phyloP scores from a whole-genome alignment of 2,329 filamentous ascomycete genomes.

The Davidsoniella eucalypti region DNA sequence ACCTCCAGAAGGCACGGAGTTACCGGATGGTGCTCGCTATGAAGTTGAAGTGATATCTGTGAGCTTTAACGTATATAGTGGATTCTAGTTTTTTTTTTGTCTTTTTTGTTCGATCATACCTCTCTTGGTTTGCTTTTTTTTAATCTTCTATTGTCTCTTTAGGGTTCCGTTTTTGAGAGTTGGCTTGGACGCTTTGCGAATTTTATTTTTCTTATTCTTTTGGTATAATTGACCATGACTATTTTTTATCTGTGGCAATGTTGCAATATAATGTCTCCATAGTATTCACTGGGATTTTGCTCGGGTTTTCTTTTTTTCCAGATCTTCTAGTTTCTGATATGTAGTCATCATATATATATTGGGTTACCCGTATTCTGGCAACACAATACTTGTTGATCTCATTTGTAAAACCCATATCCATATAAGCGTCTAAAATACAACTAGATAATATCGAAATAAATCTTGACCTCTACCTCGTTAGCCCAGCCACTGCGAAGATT shows the following conservation, averaged over 20 bases:
- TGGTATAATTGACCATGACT: not conserved
- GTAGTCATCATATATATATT: not conserved
- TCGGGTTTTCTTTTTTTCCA: not conserved
- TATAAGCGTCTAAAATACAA: not conserved
- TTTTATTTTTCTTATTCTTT: not conserved
- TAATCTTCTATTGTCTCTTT: not conserved
- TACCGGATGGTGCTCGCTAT: conserved; percentile 41
- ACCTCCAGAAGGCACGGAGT: conserved; percentile 41
- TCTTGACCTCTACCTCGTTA: conserved; percentile 59
- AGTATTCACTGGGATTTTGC: conserved; percentile 11
- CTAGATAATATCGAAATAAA: conserved; percentile 31
- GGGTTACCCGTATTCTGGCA: not conserved
- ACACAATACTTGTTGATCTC: too few species aligned
- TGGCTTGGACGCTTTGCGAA: not conserved
- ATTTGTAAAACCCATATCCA: not conserved
- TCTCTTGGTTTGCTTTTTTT: not conserved
- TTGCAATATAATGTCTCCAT: too few species aligned
- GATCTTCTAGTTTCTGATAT: not conserved
- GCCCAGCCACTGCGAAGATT: conserved; percentile 55
- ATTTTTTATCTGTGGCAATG: not conserved
- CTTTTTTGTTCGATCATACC: not conserved
- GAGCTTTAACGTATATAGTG: conserved; percentile 38
- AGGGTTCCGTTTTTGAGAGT: not conserved
- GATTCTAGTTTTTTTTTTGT: conserved; percentile 6
- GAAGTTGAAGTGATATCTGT: conserved; percentile 68